Evolutionary conservation across 495 filamentous ascomycete genomes (phyloP), one percentile per base, ranked within the genome.

Genomic region (Penicillium verhagenii): DNA sequence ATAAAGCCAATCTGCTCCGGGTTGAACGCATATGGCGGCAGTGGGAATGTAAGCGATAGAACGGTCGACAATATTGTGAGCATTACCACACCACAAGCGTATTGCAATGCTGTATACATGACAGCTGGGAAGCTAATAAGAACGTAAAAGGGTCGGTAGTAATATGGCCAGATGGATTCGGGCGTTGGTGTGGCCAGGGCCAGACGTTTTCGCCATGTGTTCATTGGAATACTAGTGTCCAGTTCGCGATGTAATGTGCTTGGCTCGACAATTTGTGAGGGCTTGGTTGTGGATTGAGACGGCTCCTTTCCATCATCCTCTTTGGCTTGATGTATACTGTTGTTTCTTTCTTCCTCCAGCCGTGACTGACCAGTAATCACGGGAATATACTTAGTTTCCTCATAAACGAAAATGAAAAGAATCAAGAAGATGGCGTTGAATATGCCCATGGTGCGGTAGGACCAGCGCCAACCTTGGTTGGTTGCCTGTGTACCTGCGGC

Each of bases 1-100:
- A 71, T 69, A 13, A 68, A 68, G 0, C 76, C 77, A 18, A 80
- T 65, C 26, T 71, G 66, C 14, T 66, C 63, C 2, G 74, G 61
- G 6, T 50, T 67, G 57, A 80, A 79, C 7, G 59, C 56, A 38
- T 80, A 80, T 4, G 77, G 75, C 0, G 75, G 66, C 2, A 64
- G 42, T 14, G 69, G 64, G 45, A 78, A 72, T 20, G 71, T 64
- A 2, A 65, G 59, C 1, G 69, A 56, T 6, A 71, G 20, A 0
- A 72, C 67, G 7, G 52, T 71, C 1, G 67, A 59, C 31, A 71
- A 54, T 16, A 77, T 63, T 1, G 69, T 73, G 1, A 71, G 57
- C 67, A 66, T 72, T 19, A 66, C 62, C 0, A 80, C 61, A 4
- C 69, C 66, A 6, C 61, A 58, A 8, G 71, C 75, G 43, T 72